Evolutionary conservation across 106 monocot species (phyloP), one percentile per base, ranked within the genome.

Genomic region (Gastrodia elata): DNA sequence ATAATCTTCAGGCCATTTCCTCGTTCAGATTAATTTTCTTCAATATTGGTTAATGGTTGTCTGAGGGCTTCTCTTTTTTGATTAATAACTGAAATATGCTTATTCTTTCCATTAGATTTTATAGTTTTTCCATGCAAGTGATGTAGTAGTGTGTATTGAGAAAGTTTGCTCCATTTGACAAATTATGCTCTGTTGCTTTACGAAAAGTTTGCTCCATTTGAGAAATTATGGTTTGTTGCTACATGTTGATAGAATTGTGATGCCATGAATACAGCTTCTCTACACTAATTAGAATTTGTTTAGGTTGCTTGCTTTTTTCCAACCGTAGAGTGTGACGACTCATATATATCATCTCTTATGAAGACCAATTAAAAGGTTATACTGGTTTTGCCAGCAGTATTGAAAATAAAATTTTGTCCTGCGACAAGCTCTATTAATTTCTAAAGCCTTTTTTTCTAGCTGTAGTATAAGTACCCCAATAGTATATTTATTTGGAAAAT

Each of bases 101-200:
- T 61, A 61, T 61, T 30, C 57, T 57, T 6, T 13, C 30, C 2
- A 11, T 32, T 61, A 61, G 30, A 27, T 61, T 61, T 61, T 22
- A 61, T 61, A 61, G 22, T 61, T 61, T 32, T 32, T n/a, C 18
- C 20, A n/a, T n/a, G 4, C 14, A 10, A 10, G 32, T 61, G 61
- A 30, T 6, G 8, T 8, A 11, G 5, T 61, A 4, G 13, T 3
- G 30, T 13, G 5, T 22, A 30, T 61, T 61, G 61, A 32, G 9
- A 61, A 61, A 61, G 26, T 61, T 28, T 59, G 58, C 28, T 59
- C 58, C 58, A 8, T 59, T 59, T 59, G 58, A 59, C 49, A n/a
- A 25, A 28, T 26, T 28, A 59, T 59, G 27, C 8, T 1, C 27
- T 59, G 6, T 10, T 26, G n/a, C n/a, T n/a, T n/a, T n/a, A n/a